Evolutionary conservation across 164 flowering plant genomes (phyloP), one percentile per base, ranked within the genome.

Genomic region (Santalum album): DNA sequence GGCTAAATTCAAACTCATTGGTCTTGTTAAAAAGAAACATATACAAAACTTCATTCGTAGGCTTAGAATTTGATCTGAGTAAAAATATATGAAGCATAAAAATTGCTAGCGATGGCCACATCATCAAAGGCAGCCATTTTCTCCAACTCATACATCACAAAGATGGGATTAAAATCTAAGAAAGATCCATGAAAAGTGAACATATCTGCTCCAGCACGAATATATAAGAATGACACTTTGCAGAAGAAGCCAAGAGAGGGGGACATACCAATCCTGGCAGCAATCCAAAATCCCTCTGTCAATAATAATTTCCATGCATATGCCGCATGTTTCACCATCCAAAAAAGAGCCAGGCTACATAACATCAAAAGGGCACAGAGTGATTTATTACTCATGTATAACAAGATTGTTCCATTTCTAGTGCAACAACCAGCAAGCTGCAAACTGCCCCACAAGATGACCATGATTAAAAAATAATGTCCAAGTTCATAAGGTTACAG

Each of bases 201-300:
- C n/a, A n/a, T n/a, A n/a, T n/a, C n/a, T n/a, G n/a, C n/a, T n/a
- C n/a, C n/a, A n/a, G n/a, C 34, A 3, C 9, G 34, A 29, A 29
- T 9, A 4, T 29, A 29, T 9, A 4, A 29, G 34, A 29, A 9
- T 29, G 34, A 9, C 34, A 29, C 34, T 29, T 29, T n/a, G n/a
- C n/a, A n/a, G 34, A 29, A 29, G 34, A 29, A 29, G 34, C 9
- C 6, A 19, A 50, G 10, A 50, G 22, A 50, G 35, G 18, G 21
- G 15, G 36, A 50, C 51, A 65, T 78, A 90, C 99, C 96, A 87
- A 65, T 89, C 92, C 64, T 89, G 79, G 62, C 99, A 92, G 76
- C 95, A 87, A 66, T 92, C 99, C 12, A 92, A 68, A 54, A 85
- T 79, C 17, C 99, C 99, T 59, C 97, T 69, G 62, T 92, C 99